Evolutionary conservation across 73 alveolate species (phyloP).

Genomic region (Tetrahymena elliotti): DNA sequence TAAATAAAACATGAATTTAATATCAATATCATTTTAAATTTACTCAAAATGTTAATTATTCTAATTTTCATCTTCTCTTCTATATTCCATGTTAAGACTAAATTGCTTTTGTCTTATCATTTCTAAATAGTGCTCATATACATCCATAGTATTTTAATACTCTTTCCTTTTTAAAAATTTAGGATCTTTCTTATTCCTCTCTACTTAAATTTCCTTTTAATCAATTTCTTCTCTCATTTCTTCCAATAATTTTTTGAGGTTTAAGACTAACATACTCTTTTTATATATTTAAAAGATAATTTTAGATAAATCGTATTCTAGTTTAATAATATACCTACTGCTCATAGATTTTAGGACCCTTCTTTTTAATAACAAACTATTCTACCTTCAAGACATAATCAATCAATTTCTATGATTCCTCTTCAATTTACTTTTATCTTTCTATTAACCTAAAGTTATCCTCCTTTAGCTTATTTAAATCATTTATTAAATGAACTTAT

Average conservation of each 20-base stretch:
- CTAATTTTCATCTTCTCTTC: neutral
- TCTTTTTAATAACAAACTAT: neutral
- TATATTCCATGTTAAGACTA: neutral
- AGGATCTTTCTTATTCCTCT: neutral
- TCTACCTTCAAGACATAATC: neutral
- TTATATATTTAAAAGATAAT: neutral
- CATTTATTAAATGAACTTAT: neutral
- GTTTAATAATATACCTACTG: neutral
- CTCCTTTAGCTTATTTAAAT: neutral
- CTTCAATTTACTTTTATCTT: neutral
- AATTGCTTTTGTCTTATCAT: neutral
- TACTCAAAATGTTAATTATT: neutral
- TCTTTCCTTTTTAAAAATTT: neutral
- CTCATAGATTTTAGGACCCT: neutral
- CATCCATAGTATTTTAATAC: neutral
- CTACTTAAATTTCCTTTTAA: neutral
- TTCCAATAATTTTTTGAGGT: neutral
- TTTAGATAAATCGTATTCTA: neutral
- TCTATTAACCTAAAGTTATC: neutral
- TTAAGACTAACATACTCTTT: neutral
- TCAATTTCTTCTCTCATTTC: neutral
- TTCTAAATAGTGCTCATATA: neutral
- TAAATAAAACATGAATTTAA: neutral
- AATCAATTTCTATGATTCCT: neutral
- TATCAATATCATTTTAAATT: neutral